Conservation (phyloP, 768 basidiomycete genomes). For the Lactarius pseudohatsudake region DNA sequence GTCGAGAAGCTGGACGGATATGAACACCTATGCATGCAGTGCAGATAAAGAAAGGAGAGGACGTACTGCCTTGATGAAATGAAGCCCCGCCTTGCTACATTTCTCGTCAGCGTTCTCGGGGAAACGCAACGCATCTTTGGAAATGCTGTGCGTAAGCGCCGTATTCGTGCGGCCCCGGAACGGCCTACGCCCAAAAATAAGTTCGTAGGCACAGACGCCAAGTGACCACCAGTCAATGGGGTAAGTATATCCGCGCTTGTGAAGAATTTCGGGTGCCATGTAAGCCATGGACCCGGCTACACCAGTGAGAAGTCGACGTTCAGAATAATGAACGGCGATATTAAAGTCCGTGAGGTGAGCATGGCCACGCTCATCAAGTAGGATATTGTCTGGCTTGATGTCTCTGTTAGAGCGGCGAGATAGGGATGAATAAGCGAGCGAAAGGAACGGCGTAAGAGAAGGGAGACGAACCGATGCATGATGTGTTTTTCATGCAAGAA, state of each 20-base stretch:
- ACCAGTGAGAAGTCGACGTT: constrained; percentile 78
- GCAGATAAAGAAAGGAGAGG: neutral
- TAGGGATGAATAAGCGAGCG: constrained; percentile 25
- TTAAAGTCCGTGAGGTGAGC: constrained; percentile 98
- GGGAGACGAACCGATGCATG: constrained; percentile 79
- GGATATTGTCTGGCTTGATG: constrained; percentile 96
- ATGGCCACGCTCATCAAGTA: constrained; percentile 92
- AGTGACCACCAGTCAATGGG: constrained; percentile 98
- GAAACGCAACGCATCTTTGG: constrained; percentile 83
- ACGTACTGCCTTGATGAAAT: constrained; percentile 70
- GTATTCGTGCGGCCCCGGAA: constrained; percentile 93
- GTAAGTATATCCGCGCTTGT: constrained; percentile 92
- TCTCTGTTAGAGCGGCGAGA: constrained; percentile 52
- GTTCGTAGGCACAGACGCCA: constrained; percentile 89
- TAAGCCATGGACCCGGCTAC: constrained; percentile 99
- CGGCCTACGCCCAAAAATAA: constrained; percentile 87
- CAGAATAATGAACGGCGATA: constrained; percentile 95
- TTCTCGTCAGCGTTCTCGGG: constrained; percentile 85
- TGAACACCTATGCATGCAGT: neutral
- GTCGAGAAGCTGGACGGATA: constrained; percentile 67
- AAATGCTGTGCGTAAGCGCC: constrained; percentile 89
- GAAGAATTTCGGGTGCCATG: constrained; percentile 93
- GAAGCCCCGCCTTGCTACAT: constrained; percentile 75
- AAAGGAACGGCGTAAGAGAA: constrained; percentile 35
- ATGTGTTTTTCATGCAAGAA: constrained; percentile 93